phyloP scores from a whole-genome alignment of 768 basidiomycete genomes.

The Mycena polygramma region DNA sequence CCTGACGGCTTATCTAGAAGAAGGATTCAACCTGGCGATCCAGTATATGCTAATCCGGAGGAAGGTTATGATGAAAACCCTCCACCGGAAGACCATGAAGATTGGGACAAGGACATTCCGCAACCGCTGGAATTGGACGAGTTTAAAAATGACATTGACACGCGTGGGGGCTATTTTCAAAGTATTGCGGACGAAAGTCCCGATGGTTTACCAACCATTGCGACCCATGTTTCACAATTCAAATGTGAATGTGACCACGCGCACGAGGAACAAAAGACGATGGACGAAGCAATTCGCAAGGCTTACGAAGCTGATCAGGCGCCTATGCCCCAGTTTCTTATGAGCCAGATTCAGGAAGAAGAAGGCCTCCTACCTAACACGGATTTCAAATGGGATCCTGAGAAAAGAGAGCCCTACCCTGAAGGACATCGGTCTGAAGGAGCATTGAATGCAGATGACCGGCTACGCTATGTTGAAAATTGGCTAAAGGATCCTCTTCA shows the following conservation, averaged over 20 bases:
- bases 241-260: no score
- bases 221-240: not conserved
- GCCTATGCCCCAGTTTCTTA: not conserved
- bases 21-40: not conserved
- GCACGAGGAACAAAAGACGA: no score
- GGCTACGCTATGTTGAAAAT: not conserved
- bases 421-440: not conserved
- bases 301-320: not conserved
- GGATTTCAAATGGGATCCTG: not conserved
- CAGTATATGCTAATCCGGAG: not conserved
- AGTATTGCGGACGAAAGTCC: not conserved
- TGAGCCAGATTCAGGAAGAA: not conserved
- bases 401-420: not conserved
- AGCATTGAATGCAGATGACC: not conserved
- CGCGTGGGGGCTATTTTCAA: not conserved
- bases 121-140: not conserved
- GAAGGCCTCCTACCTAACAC: not conserved
- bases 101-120: not conserved
- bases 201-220: not conserved
- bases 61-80: not conserved
- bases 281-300: no score
- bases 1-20: conserved; percentile 6
- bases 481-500: not conserved
- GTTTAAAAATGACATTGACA: conserved; percentile 1
- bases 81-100: not conserved